Evolutionary conservation across 2,329 filamentous ascomycete species (phyloP).

Genomic region (Penicillium polonicum): DNA sequence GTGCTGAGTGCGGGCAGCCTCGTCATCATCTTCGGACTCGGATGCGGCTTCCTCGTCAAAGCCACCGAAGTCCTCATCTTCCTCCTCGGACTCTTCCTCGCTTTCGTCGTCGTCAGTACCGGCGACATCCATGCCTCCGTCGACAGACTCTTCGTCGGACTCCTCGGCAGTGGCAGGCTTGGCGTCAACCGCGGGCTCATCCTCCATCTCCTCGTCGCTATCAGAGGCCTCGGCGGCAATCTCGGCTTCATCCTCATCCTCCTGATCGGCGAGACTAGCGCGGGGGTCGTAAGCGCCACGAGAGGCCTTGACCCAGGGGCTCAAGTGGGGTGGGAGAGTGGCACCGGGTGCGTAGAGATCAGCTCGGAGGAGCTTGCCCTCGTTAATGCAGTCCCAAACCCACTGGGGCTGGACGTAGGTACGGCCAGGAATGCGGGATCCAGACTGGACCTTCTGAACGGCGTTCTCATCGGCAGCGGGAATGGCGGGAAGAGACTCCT

Average conservation of each 20-base stretch:
- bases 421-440: constrained; percentile 81
- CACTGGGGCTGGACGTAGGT: constrained; percentile 96
- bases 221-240: constrained; percentile 61
- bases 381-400: constrained; percentile 97
- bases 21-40: constrained; percentile 58
- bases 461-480: constrained; percentile 43
- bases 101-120: constrained; percentile 47
- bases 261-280: constrained; percentile 78
- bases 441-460: constrained; percentile 52
- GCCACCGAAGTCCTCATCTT: constrained; percentile 49
- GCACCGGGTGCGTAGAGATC: constrained; percentile 89
- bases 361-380: constrained; percentile 79
- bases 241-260: constrained; percentile 80
- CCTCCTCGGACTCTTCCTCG: constrained; percentile 47
- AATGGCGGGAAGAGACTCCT: constrained; percentile 51
- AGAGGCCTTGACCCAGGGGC: constrained; percentile 86
- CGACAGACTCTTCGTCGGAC: constrained; percentile 47
- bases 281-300: constrained; percentile 91
- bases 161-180: constrained; percentile 30
- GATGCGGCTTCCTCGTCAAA: constrained; percentile 52
- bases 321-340: constrained; percentile 87
- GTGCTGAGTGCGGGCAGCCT: constrained; percentile 65
- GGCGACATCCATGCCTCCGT: constrained; percentile 52
- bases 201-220: constrained; percentile 43
- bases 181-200: constrained; percentile 25